Conservation (phyloP, 73 alveolate species). For the Durusdinium trenchii region DNA sequence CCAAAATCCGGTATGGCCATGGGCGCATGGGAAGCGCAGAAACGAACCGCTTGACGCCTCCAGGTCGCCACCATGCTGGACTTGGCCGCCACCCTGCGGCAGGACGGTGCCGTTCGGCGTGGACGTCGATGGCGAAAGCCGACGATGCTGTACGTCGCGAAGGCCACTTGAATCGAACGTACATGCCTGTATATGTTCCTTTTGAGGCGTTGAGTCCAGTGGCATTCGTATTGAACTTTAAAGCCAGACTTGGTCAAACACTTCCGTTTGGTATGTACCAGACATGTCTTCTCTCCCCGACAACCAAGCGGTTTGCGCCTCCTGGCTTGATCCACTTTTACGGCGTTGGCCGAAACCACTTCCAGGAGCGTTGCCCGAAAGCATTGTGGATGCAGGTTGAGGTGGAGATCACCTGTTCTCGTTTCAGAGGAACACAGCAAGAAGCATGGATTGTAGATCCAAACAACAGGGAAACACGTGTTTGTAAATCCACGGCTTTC, state of each 20-base stretch:
- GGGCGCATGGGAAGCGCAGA: background rate
- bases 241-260: background rate
- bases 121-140: background rate
- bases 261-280: background rate
- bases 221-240: background rate
- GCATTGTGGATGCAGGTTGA: slow-evolving; percentile 61
- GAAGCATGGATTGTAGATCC: background rate
- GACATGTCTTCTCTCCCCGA: background rate
- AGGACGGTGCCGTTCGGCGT: background rate
- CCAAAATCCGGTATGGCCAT: background rate
- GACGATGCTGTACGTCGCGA: no score
- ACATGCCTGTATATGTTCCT: background rate
- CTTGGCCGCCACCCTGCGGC: slow-evolving; percentile 44
- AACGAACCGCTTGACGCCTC: no score
- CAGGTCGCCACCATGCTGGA: slow-evolving; percentile 81
- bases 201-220: background rate
- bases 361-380: slow-evolving; percentile 61
- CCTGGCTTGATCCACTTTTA: background rate
- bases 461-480: background rate
- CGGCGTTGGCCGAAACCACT: no score
- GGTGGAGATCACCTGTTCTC: background rate
- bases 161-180: no score
- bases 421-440: background rate
- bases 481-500: background rate
- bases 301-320: background rate